phyloP scores from a whole-genome alignment of 805 yeast species.

The Cyberlindnera lachancei region DNA sequence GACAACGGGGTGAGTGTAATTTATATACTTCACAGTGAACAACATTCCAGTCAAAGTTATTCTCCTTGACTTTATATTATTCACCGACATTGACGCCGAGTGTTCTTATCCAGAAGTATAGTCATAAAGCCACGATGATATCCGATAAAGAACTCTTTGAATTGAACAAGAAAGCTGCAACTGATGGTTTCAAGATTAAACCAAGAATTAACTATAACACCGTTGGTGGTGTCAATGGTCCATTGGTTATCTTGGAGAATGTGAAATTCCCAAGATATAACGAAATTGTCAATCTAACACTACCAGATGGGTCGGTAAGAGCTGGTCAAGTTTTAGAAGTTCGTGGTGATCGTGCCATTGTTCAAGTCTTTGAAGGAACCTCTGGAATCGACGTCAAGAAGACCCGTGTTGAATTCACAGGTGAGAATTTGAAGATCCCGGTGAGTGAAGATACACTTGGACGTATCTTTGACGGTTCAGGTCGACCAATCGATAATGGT shows the following conservation, averaged over 20 bases:
- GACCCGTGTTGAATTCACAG: slow-evolving; percentile 96
- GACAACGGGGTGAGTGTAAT: too few relatives aligned
- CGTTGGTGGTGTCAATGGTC: slow-evolving; percentile 98
- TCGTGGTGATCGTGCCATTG: slow-evolving; percentile 93
- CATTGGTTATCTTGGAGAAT: slow-evolving; percentile 83
- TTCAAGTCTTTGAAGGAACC: slow-evolving; percentile 98
- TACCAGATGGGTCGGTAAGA: slow-evolving; percentile 91
- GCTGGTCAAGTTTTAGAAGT: slow-evolving; percentile 99
- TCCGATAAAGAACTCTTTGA: slow-evolving; percentile 44
- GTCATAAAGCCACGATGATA: too few relatives aligned
- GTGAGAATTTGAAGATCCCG: slow-evolving; percentile 85
- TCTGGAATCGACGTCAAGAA: slow-evolving; percentile 98
- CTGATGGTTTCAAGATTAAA: slow-evolving; percentile 83
- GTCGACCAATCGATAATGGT: slow-evolving; percentile 96
- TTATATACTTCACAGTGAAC: too few relatives aligned
- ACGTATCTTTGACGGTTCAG: slow-evolving; percentile 97
- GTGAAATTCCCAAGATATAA: slow-evolving; percentile 87
- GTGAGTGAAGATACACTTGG: slow-evolving; percentile 97
- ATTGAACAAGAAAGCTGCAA: slow-evolving; percentile 85
- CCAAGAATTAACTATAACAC: slow-evolving; percentile 93
- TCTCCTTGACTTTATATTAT: too few relatives aligned
- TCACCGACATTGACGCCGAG: too few relatives aligned
- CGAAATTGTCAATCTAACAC: slow-evolving; percentile 93
- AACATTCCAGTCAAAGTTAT: too few relatives aligned
- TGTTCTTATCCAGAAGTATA: too few relatives aligned